Evolutionary conservation across 2,329 filamentous ascomycete genomes (phyloP).

Genomic region (Daldinia sp.): DNA sequence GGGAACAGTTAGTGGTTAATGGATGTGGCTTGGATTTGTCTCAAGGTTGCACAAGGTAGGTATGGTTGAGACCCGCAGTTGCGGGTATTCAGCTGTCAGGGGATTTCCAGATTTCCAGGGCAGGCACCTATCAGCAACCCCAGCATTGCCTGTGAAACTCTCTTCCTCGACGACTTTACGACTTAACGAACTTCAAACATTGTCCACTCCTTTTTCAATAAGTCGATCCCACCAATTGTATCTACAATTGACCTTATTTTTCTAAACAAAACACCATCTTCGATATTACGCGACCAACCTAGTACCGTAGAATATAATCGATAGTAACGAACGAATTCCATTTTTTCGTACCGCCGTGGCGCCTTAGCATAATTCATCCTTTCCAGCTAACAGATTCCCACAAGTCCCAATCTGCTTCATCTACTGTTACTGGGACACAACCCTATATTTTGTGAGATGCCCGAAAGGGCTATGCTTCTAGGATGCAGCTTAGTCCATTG

Average conservation of each 20-base stretch:
- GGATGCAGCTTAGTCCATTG: slow-evolving; percentile 73
- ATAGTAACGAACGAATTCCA: slow-evolving; percentile 25
- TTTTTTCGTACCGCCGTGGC: slow-evolving; percentile 20
- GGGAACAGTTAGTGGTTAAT: slow-evolving; percentile 10
- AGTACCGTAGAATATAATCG: slow-evolving; percentile 12
- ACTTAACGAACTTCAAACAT: slow-evolving; percentile 25
- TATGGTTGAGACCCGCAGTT: slow-evolving; percentile 10
- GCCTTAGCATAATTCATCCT: slow-evolving; percentile 35
- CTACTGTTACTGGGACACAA: slow-evolving; percentile 30
- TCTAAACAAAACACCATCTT: slow-evolving; percentile 1
- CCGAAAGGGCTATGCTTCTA: slow-evolving; percentile 59
- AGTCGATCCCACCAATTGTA: slow-evolving; percentile 17
- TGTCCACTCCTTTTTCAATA: slow-evolving; percentile 28
- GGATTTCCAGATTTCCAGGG: slow-evolving; percentile 3
- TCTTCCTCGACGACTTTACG: slow-evolving; percentile 15
- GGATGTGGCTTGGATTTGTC: slow-evolving; percentile 3
- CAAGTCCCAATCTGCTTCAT: slow-evolving; percentile 13
- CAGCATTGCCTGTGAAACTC: slow-evolving; percentile 38
- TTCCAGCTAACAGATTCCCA: slow-evolving; percentile 27
- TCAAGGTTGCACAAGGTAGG: not conserved
- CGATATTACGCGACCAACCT: slow-evolving; percentile 8
- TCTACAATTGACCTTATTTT: slow-evolving; percentile 8
- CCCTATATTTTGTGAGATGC: slow-evolving; percentile 44
- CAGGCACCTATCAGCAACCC: slow-evolving; percentile 22
- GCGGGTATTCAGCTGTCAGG: slow-evolving; percentile 24